Percentiles rank a stretch among this genome's conserved stretches.
These are phyloP conservation scores for Physcomitrium patens DNA, from an alignment of 225 moss, liverwort and hornwort genomes.

Conservation along the genomic window DNA sequence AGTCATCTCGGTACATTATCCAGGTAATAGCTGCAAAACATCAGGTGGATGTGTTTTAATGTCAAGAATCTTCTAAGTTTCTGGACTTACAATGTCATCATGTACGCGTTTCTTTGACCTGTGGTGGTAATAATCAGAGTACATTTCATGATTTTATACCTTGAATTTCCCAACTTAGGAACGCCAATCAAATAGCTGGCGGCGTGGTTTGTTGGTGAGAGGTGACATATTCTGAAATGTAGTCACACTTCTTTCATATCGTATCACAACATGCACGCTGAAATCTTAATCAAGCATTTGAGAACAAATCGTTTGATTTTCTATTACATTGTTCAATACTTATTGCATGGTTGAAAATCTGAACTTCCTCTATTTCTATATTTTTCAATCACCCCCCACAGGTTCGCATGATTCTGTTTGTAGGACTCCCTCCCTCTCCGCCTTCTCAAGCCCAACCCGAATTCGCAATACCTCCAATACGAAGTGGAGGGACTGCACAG, in stretches of 20 bases:
- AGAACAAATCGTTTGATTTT: background rate
- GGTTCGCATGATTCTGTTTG: slow-evolving; percentile 28
- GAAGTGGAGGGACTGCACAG: slow-evolving; percentile 49
- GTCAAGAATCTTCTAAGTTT: slow-evolving; percentile 6
- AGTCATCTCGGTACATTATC: slow-evolving; percentile 70
- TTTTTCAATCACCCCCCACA: slow-evolving; percentile 4
- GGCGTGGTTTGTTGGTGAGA: background rate
- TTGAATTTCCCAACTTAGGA: background rate
- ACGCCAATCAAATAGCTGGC: background rate
- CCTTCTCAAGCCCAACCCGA: slow-evolving; percentile 60
- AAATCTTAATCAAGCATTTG: background rate
- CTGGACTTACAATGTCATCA: background rate
- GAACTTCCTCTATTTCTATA: background rate
- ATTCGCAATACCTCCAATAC: slow-evolving; percentile 37
- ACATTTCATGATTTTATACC: background rate
- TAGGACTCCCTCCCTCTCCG: slow-evolving; percentile 63
- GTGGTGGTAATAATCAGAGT: background rate
- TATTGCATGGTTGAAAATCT: background rate
- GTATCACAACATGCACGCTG: background rate
- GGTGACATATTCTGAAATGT: slow-evolving; percentile 1
- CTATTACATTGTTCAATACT: background rate
- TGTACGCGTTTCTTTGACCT: slow-evolving; percentile 1
- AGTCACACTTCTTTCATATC: background rate
- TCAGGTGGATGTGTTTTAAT: background rate
- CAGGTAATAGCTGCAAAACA: slow-evolving; percentile 50